These are phyloP conservation scores for Rosa lucieae DNA, from an alignment of 306 rosid genomes.

Conservation along the genomic window DNA sequence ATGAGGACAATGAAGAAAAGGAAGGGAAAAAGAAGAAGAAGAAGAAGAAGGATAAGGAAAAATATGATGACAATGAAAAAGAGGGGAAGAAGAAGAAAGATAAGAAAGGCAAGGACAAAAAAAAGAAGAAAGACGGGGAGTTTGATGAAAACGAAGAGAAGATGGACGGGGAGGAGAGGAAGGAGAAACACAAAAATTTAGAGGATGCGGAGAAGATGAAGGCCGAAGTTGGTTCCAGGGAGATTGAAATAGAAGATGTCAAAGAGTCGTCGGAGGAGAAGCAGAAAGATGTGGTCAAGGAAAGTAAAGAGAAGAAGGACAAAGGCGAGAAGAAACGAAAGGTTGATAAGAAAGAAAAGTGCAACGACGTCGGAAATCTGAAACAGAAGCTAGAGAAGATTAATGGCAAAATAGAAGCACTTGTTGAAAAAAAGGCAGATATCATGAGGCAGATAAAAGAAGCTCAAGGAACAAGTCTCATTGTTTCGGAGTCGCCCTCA, in stretches of 20 bases:
- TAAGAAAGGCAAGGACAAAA: not conserved
- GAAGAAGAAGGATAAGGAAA: slow-evolving; percentile 3
- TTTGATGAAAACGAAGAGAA: slow-evolving; percentile 9
- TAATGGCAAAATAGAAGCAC: slow-evolving; percentile 52
- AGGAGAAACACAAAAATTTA: slow-evolving; percentile 17
- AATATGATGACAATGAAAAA: not conserved
- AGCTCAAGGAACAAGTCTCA: slow-evolving; percentile 34
- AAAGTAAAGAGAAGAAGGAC: slow-evolving; percentile 33
- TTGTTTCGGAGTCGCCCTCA: slow-evolving; percentile 22
- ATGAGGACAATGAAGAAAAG: not conserved
- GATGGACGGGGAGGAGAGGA: not conserved
- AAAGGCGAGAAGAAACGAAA: slow-evolving; percentile 53
- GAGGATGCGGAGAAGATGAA: slow-evolving; percentile 14
- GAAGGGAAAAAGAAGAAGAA: slow-evolving; percentile 2
- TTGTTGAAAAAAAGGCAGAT: slow-evolving; percentile 44
- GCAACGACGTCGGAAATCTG: slow-evolving; percentile 44
- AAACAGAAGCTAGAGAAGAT: slow-evolving; percentile 63
- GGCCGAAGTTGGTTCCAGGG: slow-evolving; percentile 25
- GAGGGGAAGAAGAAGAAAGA: slow-evolving; percentile 20
- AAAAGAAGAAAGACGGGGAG: slow-evolving; percentile 9
- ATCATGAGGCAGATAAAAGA: slow-evolving; percentile 57
- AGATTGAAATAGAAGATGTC: slow-evolving; percentile 31
- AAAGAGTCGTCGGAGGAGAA: slow-evolving; percentile 28
- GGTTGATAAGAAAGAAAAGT: slow-evolving; percentile 37
- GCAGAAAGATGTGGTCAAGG: slow-evolving; percentile 23